Evolutionary conservation across 371 early-diverging fungal species (phyloP).

Genomic region (Mortierella sp.): DNA sequence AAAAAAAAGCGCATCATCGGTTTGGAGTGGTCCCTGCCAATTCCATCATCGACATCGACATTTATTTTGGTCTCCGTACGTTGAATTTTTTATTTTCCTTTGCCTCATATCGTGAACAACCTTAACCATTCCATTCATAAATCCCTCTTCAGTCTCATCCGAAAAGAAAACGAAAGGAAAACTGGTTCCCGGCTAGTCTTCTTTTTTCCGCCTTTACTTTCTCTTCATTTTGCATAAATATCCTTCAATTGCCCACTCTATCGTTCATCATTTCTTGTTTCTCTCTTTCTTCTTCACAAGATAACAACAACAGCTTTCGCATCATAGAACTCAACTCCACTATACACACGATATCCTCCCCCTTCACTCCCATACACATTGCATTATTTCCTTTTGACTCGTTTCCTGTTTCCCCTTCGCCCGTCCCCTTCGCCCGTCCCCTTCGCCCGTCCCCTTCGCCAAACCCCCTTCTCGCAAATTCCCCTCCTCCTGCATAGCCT

Average conservation of each 20-base stretch:
- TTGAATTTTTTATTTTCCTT: not conserved
- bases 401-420: not conserved
- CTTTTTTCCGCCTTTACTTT: not conserved
- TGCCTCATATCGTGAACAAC: not conserved
- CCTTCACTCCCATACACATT: not conserved
- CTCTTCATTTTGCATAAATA: conserved; percentile 17
- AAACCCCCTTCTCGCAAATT: not conserved
- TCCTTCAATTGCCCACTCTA: not conserved
- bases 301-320: not conserved
- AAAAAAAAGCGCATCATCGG: not conserved
- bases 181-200: not conserved
- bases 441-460: no score
- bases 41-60: not conserved
- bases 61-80: not conserved
- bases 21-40: not conserved
- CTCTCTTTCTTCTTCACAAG: not conserved
- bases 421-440: no score
- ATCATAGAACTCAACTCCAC: no score
- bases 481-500: not conserved
- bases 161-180: not conserved
- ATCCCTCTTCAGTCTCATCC: conserved; percentile 14
- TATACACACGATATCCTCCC: no score
- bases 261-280: no score
- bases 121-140: not conserved
- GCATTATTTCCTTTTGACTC: not conserved